phyloP scores from a whole-genome alignment of 805 yeast species.

The Teunomyces gatunensis region DNA sequence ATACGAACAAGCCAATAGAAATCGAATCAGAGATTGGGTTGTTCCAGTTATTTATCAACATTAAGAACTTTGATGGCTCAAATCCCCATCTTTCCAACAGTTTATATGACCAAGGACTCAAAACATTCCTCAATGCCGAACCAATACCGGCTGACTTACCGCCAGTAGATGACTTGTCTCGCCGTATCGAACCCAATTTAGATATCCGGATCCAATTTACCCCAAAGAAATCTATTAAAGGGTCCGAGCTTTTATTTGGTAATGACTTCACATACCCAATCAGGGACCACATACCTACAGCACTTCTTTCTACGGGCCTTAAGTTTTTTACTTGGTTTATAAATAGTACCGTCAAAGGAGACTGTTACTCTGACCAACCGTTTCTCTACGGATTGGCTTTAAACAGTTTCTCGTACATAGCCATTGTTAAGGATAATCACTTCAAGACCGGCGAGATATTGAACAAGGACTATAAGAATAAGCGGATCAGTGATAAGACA shows the following conservation, averaged over 20 bases:
- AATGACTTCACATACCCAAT: slow-evolving; percentile 65
- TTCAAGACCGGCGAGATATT: not conserved
- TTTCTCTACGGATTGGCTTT: slow-evolving; percentile 61
- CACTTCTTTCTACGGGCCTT: slow-evolving; percentile 47
- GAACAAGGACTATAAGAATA: slow-evolving; percentile 7
- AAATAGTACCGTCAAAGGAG: slow-evolving; percentile 66
- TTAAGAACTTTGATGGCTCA: slow-evolving; percentile 48
- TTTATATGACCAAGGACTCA: slow-evolving; percentile 28
- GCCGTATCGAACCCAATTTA: slow-evolving; percentile 24
- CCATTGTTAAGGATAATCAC: slow-evolving; percentile 19
- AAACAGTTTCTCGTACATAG: slow-evolving; percentile 52
- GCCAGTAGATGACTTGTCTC: slow-evolving; percentile 5
- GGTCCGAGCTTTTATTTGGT: slow-evolving; percentile 60
- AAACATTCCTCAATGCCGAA: slow-evolving; percentile 23
- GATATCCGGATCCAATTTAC: slow-evolving; percentile 35
- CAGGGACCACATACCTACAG: slow-evolving; percentile 54
- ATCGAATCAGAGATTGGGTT: slow-evolving; percentile 39
- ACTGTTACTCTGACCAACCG: slow-evolving; percentile 58
- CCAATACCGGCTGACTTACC: slow-evolving; percentile 6
- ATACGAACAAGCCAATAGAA: slow-evolving; percentile 34
- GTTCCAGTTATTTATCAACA: slow-evolving; percentile 40
- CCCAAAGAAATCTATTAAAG: slow-evolving; percentile 45
- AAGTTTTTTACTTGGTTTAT: slow-evolving; percentile 55
- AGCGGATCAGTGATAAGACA: slow-evolving; percentile 4
- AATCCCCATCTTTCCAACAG: slow-evolving; percentile 32